phyloP scores from a whole-genome alignment of 371 early-diverging fungal genomes.

The Zychaea mexicana region DNA sequence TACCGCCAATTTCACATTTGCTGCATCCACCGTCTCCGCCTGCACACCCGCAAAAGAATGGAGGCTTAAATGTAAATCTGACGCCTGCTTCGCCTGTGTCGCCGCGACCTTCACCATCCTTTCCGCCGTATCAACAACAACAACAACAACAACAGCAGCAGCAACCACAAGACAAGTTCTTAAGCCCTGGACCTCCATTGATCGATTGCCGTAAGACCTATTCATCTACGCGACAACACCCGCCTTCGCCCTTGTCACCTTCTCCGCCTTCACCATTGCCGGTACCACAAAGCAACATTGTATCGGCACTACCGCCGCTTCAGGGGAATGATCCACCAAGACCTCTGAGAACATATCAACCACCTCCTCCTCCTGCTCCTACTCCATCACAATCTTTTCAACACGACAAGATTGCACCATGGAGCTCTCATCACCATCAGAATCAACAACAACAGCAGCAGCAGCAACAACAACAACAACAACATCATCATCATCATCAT shows the following conservation, averaged over 20 bases:
- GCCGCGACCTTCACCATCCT: not conserved
- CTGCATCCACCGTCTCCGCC: slow-evolving; percentile 20
- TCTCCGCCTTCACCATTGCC: slow-evolving; percentile 1
- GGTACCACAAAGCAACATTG: not conserved
- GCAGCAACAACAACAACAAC: not conserved
- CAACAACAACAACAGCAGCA: no score
- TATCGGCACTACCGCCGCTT: slow-evolving; percentile 14
- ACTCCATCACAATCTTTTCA: no score
- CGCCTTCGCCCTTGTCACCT: slow-evolving; percentile 32
- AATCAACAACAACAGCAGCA: not conserved
- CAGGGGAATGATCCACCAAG: slow-evolving; percentile 24
- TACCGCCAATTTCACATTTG: slow-evolving; percentile 36
- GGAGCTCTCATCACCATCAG: not conserved
- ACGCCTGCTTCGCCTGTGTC: slow-evolving; percentile 18
- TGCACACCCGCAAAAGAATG: not conserved
- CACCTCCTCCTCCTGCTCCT: no score
- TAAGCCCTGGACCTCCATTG: not conserved
- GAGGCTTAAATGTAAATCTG: not conserved
- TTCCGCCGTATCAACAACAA: not conserved
- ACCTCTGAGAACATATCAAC: slow-evolving; percentile 7
- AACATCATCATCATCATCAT: not conserved
- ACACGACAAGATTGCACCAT: no score
- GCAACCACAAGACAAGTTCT: not conserved
- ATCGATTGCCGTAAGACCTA: not conserved
- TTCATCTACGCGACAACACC: slow-evolving; percentile 8